phyloP scores from a whole-genome alignment of 805 yeast genomes.

The Candida coleopterorum region DNA sequence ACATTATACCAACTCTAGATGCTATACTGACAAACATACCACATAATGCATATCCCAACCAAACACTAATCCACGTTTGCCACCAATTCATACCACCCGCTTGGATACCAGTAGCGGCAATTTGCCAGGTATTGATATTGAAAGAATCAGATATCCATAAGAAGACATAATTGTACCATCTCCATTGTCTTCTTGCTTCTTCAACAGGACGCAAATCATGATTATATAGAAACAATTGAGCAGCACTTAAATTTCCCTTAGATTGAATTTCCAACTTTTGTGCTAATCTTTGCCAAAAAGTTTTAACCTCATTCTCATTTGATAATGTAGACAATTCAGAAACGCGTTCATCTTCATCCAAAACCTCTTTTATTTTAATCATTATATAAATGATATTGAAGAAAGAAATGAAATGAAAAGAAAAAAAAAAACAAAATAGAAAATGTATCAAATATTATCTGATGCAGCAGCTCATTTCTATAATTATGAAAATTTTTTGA shows the following conservation, averaged over 20 bases:
- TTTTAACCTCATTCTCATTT: neutral
- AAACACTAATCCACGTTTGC: constrained; percentile 86
- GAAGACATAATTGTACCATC: constrained; percentile 73
- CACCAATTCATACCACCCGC: constrained; percentile 80
- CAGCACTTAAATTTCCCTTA: constrained; percentile 39
- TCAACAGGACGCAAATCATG: constrained; percentile 79
- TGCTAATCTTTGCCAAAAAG: constrained; percentile 1
- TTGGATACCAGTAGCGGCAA: constrained; percentile 78
- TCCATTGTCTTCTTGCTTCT: constrained; percentile 71
- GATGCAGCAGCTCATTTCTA: too few relatives aligned
- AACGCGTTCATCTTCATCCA: neutral
- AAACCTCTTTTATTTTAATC: neutral
- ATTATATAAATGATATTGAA: too few relatives aligned
- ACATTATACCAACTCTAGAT: constrained; percentile 74
- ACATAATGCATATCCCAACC: constrained; percentile 77
- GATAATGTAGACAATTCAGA: constrained; percentile 1
- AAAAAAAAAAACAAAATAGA: too few relatives aligned
- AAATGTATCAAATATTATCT: too few relatives aligned
- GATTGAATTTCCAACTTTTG: constrained; percentile 10
- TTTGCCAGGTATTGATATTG: constrained; percentile 87
- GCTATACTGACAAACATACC: constrained; percentile 66
- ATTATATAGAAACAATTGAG: constrained; percentile 67
- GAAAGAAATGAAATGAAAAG: too few relatives aligned
- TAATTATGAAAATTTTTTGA: too few relatives aligned
- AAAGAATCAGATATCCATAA: constrained; percentile 90